phyloP scores from a whole-genome alignment of 2,329 filamentous ascomycete species.

The Trichoderma sp. region DNA sequence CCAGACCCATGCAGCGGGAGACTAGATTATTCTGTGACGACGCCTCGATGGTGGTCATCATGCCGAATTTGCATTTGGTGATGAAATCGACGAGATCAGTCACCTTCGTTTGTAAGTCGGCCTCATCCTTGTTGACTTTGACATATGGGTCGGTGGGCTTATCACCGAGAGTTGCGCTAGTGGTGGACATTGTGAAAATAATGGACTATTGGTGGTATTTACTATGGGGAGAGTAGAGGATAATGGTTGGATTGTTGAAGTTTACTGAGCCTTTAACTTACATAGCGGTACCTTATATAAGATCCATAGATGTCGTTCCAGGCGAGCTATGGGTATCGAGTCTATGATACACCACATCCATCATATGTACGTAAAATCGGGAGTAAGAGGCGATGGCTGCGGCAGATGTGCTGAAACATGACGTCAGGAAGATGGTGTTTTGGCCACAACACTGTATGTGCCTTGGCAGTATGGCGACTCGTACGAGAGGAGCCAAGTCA shows the following conservation, averaged over 20 bases:
- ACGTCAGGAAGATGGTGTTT: constrained; percentile 4
- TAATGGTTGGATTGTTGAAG: neutral
- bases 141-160: constrained; percentile 75
- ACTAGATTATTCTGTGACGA: constrained; percentile 60
- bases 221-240: no score
- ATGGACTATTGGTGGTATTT: neutral
- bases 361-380: constrained; percentile 14
- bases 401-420: neutral
- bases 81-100: constrained; percentile 70
- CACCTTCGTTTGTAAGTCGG: constrained; percentile 69
- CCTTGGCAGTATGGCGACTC: neutral
- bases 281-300: neutral
- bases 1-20: constrained; percentile 83
- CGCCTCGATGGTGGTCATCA: constrained; percentile 77
- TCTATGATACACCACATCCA: constrained; percentile 8
- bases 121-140: constrained; percentile 64
- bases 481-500: neutral
- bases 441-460: neutral
- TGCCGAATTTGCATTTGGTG: constrained; percentile 72
- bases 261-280: neutral
- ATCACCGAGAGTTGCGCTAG: constrained; percentile 58
- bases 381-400: neutral
- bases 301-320: no score
- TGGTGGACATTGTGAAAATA: constrained; percentile 39
- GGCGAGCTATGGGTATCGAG: neutral